Evolutionary conservation across 140 eudicot species (phyloP).

Genomic region (Cichorium intybus): DNA sequence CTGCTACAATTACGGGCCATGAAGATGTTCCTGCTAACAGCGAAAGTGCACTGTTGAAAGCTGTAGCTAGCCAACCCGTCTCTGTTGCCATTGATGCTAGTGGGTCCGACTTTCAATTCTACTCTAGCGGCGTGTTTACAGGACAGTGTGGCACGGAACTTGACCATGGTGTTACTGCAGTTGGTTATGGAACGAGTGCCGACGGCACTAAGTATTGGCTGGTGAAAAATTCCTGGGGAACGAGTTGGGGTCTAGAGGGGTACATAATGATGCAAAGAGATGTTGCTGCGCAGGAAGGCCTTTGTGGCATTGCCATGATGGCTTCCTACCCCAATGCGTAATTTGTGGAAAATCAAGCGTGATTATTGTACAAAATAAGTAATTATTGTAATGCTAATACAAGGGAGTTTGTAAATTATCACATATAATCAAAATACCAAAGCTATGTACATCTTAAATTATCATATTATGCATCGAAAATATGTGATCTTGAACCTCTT

Average conservation of each 20-base stretch:
- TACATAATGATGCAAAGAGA: constrained; percentile 33
- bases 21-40: constrained; percentile 22
- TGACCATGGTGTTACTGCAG: constrained; percentile 21
- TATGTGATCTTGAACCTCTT: no score
- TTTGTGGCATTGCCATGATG: constrained; percentile 27
- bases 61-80: constrained; percentile 5
- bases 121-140: constrained; percentile 17
- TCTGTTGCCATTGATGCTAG: constrained; percentile 22
- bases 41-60: constrained; percentile 17
- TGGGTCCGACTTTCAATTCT: constrained; percentile 19
- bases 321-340: no score
- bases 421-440: no score
- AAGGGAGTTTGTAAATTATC: no score
- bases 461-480: no score
- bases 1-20: constrained; percentile 10
- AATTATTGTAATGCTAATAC: no score
- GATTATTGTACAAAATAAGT: no score
- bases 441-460: no score
- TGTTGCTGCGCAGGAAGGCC: constrained; percentile 18
- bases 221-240: constrained; percentile 22
- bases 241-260: constrained; percentile 28
- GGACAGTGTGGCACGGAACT: constrained; percentile 15
- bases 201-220: constrained; percentile 27
- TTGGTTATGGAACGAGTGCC: constrained; percentile 22
- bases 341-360: no score